These are phyloP conservation scores for Aspergillus kassunensis DNA, from an alignment of 495 filamentous ascomycete genomes.

Conservation along the genomic window DNA sequence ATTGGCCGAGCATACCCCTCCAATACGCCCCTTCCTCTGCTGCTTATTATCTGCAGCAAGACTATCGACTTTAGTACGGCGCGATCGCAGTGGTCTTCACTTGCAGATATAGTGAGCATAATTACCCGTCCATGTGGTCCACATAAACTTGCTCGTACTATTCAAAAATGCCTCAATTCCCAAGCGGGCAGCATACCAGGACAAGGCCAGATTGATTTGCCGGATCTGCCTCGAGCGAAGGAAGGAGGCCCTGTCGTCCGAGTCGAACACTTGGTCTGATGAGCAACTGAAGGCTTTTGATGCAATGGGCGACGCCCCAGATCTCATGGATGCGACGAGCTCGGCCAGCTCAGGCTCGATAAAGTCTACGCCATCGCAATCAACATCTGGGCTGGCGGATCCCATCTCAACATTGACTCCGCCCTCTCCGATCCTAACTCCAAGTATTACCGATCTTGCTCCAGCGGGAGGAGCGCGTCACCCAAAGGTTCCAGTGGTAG, in stretches of 20 bases:
- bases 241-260: not conserved
- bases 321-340: constrained; percentile 11
- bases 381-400: constrained; percentile 3
- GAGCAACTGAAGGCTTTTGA: not conserved
- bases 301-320: constrained; percentile 4
- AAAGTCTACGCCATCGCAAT: constrained; percentile 11
- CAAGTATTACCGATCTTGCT: constrained; percentile 10
- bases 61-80: constrained; percentile 29
- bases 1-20: constrained; percentile 20
- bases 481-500: constrained; percentile 57
- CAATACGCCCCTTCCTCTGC: constrained; percentile 22
- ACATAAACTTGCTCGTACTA: constrained; percentile 58
- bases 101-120: constrained; percentile 37
- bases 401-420: constrained; percentile 5
- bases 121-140: constrained; percentile 57
- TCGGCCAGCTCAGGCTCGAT: constrained; percentile 6
- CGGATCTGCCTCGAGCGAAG: constrained; percentile 2
- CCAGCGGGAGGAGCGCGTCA: not conserved
- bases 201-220: constrained; percentile 16
- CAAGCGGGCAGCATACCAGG: constrained; percentile 12
- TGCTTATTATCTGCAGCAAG: constrained; percentile 37
- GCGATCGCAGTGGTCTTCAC: constrained; percentile 27
- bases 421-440: not conserved
- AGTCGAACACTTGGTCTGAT: too few relatives aligned
- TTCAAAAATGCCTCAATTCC: constrained; percentile 33